phyloP scores from a whole-genome alignment of 1,139 yeast genomes.

The Pneumocystis oryctolagi region DNA sequence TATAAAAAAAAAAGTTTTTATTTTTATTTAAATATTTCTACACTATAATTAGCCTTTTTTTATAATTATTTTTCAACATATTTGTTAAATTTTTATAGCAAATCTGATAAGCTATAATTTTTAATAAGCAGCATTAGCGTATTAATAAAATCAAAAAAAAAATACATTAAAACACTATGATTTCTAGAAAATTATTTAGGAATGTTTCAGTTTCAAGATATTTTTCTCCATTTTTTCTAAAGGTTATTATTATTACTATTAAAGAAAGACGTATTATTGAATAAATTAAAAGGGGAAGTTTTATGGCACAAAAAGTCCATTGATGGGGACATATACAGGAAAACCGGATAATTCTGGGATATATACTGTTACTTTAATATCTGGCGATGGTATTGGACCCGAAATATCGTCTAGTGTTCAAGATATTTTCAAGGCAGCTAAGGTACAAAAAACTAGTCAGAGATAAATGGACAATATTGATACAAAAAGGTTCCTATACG shows the following conservation, averaged over 20 bases:
- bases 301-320: background rate
- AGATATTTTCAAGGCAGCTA: slow-evolving; percentile 79
- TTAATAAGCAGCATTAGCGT: too few species aligned
- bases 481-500: slow-evolving; percentile 56
- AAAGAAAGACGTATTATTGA: background rate
- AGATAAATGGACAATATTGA: background rate
- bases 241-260: background rate
- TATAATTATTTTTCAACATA: too few species aligned
- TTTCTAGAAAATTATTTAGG: background rate
- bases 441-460: slow-evolving; percentile 19
- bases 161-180: background rate
- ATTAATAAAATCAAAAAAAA: too few species aligned
- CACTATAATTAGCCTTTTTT: too few species aligned
- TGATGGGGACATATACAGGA: background rate
- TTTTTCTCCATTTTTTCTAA: background rate
- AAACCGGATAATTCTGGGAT: slow-evolving; percentile 29
- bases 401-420: slow-evolving; percentile 71
- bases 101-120: too few species aligned
- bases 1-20: too few species aligned
- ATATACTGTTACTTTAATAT: slow-evolving; percentile 86
- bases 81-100: too few species aligned
- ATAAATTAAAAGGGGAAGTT: background rate
- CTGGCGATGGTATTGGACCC: slow-evolving; percentile 92
- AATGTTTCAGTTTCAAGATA: background rate
- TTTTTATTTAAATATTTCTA: too few species aligned